phyloP scores from a whole-genome alignment of 345 rosid species.

The Pugionium dolabratum region DNA sequence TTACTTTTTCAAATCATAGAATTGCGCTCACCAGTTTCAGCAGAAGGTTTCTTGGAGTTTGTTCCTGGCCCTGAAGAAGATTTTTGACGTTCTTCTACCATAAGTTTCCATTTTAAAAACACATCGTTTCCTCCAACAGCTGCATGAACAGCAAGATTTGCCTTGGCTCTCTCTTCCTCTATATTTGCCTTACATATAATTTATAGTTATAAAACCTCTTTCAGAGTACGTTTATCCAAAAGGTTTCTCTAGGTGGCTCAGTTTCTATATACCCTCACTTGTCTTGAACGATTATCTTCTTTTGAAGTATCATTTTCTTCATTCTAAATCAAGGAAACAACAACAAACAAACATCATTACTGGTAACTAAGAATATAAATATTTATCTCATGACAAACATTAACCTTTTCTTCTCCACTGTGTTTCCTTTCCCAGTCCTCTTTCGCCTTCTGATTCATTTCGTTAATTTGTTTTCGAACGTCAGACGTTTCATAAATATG shows the following conservation, averaged over 20 bases:
- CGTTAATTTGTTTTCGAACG: constrained; percentile 65
- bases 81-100: constrained; percentile 89
- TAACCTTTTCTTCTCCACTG: constrained; percentile 75
- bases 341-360: neutral
- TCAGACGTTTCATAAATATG: constrained; percentile 62
- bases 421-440: constrained; percentile 82
- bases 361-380: constrained; percentile 7
- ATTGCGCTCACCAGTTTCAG: constrained; percentile 50
- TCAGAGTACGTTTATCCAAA: constrained; percentile 8
- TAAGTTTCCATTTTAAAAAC: constrained; percentile 90
- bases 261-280: constrained; percentile 52
- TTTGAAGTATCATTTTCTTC: constrained; percentile 69
- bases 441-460: constrained; percentile 63
- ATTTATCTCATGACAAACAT: constrained; percentile 41
- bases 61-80: constrained; percentile 44
- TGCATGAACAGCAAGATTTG: constrained; percentile 88
- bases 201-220: constrained; percentile 5
- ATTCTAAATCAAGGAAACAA: constrained; percentile 25
- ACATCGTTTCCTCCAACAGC: constrained; percentile 86
- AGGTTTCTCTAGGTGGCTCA: constrained; percentile 21
- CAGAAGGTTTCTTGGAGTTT: constrained; percentile 45
- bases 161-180: constrained; percentile 84
- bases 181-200: constrained; percentile 52
- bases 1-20: constrained; percentile 3
- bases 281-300: constrained; percentile 55